Percentiles rank a stretch among this genome's conserved stretches.
Evolutionary conservation across 352 stramenopile genomes (phyloP).

Genomic region (Detonula confervacea): DNA sequence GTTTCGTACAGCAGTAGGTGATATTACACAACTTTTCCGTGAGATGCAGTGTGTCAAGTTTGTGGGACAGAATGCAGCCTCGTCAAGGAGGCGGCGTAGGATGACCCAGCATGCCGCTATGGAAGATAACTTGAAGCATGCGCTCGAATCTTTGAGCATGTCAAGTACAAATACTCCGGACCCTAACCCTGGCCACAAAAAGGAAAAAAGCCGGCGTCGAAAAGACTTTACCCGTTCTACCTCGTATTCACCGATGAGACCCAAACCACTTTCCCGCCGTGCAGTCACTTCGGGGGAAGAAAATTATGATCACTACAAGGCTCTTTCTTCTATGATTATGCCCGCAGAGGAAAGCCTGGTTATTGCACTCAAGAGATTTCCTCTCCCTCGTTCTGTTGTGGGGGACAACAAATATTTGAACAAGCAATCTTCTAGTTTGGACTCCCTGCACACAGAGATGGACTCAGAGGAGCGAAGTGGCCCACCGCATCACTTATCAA

Average conservation of each 20-base stretch:
- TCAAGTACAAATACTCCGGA: background rate
- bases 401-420: background rate
- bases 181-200: background rate
- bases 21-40: constrained; percentile 1
- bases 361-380: constrained; percentile 14
- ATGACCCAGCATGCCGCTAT: background rate
- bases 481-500: background rate
- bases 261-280: background rate
- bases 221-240: background rate
- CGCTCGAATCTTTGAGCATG: constrained; percentile 15
- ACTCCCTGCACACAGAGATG: background rate
- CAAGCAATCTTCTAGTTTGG: background rate
- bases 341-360: background rate
- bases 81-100: constrained; percentile 20
- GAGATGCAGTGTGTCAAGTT: constrained; percentile 31
- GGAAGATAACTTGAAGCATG: constrained; percentile 22
- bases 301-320: constrained; percentile 2
- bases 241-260: no score
- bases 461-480: background rate
- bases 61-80: constrained; percentile 19
- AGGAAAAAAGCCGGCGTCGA: background rate
- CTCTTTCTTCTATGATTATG: background rate
- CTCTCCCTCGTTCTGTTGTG: background rate
- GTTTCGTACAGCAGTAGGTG: background rate
- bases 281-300: constrained; percentile 23